Evolutionary conservation across 2,329 filamentous ascomycete genomes (phyloP), one percentile per base, ranked within the genome.

Genomic region (Emergomyces pasteurianus): DNA sequence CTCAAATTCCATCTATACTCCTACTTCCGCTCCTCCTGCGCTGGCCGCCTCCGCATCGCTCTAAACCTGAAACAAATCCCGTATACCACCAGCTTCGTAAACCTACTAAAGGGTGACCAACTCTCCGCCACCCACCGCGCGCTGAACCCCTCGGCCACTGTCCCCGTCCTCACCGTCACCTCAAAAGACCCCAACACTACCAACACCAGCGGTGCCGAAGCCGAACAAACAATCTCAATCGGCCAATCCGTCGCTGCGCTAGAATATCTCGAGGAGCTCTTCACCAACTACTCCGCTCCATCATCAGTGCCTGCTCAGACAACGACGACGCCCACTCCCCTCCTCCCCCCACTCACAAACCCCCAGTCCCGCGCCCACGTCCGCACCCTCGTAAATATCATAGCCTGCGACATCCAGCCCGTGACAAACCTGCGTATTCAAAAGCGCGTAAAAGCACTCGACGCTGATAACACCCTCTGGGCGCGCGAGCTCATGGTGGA

Each of bases 1-100:
- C 50, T 49, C 61, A 56, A 62, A 43, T 67, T 71, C 59, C 65
- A 71, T 1, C 78, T 86, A 10, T 79, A 86, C 74, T 81, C 78
- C 63, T 86, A 85, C 73, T 85, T 81, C 72, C 78, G 82, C 63
- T 86, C 84, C 55, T 85, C 83, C 18, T 86, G 83, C 73, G 81
- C 83, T 0, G 83, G 80, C 0, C 80, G 84, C 14, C 73, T 87
- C 5, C 82, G 83, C 53, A 86, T 86, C 62, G 81, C 82, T 12
- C 74, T 85, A 1, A 73, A 81, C 60, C 73, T 83, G 58, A 86
- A 86, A 65, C 68, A 68, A 26, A 77, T 86, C 58, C 65, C 74
- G 2, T 81, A 80, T 65, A 75, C 76, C 7, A 70, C 75, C 23
- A 70, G 77, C 38, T 74, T 76, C 58, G 72, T 85, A 68, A 81